Evolutionary conservation across 345 rosid genomes (phyloP), one percentile per base, ranked within the genome.

Genomic region (Erucastrum elatum): DNA sequence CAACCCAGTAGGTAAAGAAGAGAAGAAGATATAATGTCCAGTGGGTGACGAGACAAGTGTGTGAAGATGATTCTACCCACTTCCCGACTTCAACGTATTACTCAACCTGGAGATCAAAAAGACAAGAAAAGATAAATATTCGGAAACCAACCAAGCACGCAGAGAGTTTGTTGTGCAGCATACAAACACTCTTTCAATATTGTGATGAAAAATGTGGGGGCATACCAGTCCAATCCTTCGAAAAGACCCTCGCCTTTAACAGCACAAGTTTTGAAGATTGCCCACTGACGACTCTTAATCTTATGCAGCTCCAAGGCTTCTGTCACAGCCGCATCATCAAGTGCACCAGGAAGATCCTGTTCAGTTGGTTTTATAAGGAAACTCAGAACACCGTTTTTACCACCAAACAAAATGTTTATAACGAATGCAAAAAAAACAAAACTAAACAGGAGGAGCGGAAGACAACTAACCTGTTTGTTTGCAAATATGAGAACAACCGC

Each of bases 231-330:
- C 75, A 87, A 74, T 58, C 91, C 93, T 77, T 89, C 90, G 70
- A 81, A 85, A 58, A 89, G 87, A 31, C 93, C 93, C 68, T 87
- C 91, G 71, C 90, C 91, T 72, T 87, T 87, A 3, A 82, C 72
- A 27, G 91, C 91, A 84, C 88, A 87, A 64, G 90, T 87, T 85
- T 87, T 87, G 75, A 89, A 89, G 59, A 87, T 89, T 64, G 88
- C 82, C 91, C 93, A 85, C 51, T 86, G 91, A 35, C 87, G 84
- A 76, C 72, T 87, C 84, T 89, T 89, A 16, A 87, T 82, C 83
- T 89, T 89, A 79, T 86, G 93, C 76, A 82, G 78, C 75, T 88
- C 91, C 82, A 82, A 85, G 44, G 88, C 85, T 75, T 85, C 89
- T 1, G 90, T 84, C 61, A 88, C 86, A 72, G 87, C 88, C 4